Evolutionary conservation across 169 alveolate species (phyloP), one percentile per base, ranked within the genome.

Genomic region (Besnoitia besnoiti): DNA sequence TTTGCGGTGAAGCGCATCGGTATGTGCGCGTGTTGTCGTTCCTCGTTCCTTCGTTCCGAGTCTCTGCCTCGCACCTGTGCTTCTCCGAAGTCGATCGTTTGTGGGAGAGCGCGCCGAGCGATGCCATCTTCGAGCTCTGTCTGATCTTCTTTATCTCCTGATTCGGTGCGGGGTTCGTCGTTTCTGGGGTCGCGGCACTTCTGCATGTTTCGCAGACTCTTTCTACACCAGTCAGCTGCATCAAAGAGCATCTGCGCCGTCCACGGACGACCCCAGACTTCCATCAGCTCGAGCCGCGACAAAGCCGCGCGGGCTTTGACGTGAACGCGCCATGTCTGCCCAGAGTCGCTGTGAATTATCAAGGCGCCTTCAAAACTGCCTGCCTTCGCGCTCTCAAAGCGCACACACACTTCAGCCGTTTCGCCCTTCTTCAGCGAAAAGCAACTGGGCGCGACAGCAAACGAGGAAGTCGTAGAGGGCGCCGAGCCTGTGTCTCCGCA

Each of bases 291-390:
- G n/a, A 77, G 19, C 40, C 59, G 87, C 14, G 61, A 10, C 3
- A 59, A 27, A 12, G 61, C 40, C n/a, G 87, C 87, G 37, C 47
- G 3, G 61, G 47, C 87, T 12, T 30, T 8, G 35, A 40, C 3
- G 21, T 24, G 50, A 5, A 77, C 61, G 35, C n/a, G 87, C 87
- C 87, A 77, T 39, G 50, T 30, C n/a, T 77, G 87, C 35, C 87
- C 87, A 8, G 87, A 39, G 37, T 77, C 87, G n/a, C 47, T 30
- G 14, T 30, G 87, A 10, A 77, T 12, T 21, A 39, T 37, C 42
- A 40, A 40, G 61, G 33, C 30, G 10, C n/a, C 19, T 37, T 46
- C 62, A 37, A 40, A 77, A 21, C 35, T 59, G 62, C 87, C 87
- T 27, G 59, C 62, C 10, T 24, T 30, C 30, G 14, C 40, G 4